A percentile compares a stretch with the other conserved stretches of the same genome.
Evolutionary conservation across 257 asterid species (phyloP).

Genomic region (Solanum tarapatanum): DNA sequence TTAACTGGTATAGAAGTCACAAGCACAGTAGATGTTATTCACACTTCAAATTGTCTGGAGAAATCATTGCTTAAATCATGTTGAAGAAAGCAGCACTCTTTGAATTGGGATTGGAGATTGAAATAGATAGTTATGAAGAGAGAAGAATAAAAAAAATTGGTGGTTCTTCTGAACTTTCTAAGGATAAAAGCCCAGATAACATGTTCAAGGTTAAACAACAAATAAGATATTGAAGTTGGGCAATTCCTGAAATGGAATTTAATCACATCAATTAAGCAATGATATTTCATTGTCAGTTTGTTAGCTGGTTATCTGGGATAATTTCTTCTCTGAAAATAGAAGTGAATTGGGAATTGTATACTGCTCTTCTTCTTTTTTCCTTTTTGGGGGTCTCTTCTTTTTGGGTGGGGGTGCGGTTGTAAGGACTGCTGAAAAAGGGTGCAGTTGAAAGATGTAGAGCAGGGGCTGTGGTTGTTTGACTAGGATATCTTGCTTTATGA

Average conservation of each 20-base stretch:
- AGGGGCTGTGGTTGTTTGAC: not conserved
- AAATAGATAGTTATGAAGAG: not conserved
- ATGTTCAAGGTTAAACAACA: not conserved
- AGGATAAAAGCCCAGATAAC: not conserved
- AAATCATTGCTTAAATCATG: not conserved
- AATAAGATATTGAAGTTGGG: not conserved
- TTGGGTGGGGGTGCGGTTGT: not conserved
- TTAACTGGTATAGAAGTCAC: not conserved
- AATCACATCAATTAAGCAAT: not conserved
- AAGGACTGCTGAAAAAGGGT: not conserved
- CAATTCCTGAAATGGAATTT: not conserved
- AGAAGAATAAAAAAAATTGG: not conserved
- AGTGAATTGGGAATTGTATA: not conserved
- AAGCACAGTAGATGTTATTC: not conserved
- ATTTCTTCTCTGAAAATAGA: not conserved
- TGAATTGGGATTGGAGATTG: not conserved
- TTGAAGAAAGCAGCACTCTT: not conserved
- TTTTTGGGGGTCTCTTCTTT: not conserved
- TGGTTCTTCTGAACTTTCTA: not conserved
- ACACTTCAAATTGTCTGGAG: not conserved
- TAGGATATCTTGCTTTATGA: not conserved
- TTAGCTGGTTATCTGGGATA: not conserved
- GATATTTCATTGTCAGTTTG: not conserved
- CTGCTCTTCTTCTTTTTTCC: not conserved
- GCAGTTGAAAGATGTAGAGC: not conserved